Evolutionary conservation across 768 basidiomycete genomes (phyloP).

Genomic region (Boletus rex-veris): DNA sequence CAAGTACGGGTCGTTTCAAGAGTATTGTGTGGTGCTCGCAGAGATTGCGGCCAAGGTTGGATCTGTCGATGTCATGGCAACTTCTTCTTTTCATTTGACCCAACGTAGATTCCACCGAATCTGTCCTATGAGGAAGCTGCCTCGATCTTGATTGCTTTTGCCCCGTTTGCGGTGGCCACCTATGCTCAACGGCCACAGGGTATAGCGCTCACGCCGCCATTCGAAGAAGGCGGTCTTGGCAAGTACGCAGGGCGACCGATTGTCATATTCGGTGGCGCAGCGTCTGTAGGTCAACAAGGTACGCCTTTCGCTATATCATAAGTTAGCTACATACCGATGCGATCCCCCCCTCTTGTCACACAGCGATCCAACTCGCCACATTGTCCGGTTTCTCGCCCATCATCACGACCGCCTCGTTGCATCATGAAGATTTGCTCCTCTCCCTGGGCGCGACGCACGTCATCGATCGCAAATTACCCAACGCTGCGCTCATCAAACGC

Average conservation of each 20-base stretch:
- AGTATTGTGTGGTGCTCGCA: constrained; percentile 18
- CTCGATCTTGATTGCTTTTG: constrained; percentile 32
- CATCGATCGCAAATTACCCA: constrained; percentile 28
- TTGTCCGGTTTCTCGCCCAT: constrained; percentile 35
- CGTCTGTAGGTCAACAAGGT: constrained; percentile 38
- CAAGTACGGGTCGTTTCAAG: constrained; percentile 20
- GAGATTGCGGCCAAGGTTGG: constrained; percentile 11
- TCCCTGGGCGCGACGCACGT: constrained; percentile 37
- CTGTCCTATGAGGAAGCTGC: constrained; percentile 36
- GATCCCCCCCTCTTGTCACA: too few relatives aligned
- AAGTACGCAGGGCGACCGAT: constrained; percentile 31
- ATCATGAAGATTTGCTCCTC: constrained; percentile 29
- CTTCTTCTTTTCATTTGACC: neutral
- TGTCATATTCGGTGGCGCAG: constrained; percentile 37
- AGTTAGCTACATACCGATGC: too few relatives aligned
- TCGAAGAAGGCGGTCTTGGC: constrained; percentile 24
- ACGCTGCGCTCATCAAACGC: neutral
- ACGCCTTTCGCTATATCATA: neutral
- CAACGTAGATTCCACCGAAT: constrained; percentile 30
- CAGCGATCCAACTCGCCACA: constrained; percentile 32
- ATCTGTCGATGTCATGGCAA: neutral
- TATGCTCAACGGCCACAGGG: constrained; percentile 27
- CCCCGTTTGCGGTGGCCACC: constrained; percentile 34
- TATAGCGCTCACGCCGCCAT: constrained; percentile 28
- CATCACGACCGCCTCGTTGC: constrained; percentile 37